Evolutionary conservation across 1,284 basidiomycete genomes (phyloP).

Genomic region (Phellopilus nigrolimitatus): DNA sequence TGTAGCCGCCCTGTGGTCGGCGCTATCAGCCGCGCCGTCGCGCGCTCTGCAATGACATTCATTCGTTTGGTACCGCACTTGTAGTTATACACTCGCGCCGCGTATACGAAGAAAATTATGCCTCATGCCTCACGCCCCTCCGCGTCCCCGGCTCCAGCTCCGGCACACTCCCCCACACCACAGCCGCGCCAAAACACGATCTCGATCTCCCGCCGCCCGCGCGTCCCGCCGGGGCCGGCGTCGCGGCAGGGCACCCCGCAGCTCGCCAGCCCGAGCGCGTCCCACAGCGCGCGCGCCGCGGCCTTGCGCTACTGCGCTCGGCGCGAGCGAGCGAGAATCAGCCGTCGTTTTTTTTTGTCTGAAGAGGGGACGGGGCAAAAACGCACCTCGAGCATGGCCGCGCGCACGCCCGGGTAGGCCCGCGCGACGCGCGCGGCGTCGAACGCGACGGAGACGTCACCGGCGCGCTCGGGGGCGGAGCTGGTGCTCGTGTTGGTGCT

Average conservation of each 20-base stretch:
- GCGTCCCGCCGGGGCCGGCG: conserved; percentile 16
- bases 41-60: no score
- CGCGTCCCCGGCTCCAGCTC: not conserved
- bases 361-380: not conserved
- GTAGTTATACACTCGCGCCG: no score
- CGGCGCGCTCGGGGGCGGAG: not conserved
- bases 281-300: conserved; percentile 26
- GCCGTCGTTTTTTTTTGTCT: not conserved
- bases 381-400: conserved; percentile 13
- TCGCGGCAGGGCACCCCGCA: conserved; percentile 29
- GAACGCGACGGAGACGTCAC: conserved; percentile 3
- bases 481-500: not conserved
- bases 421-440: not conserved
- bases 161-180: not conserved
- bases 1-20: no score
- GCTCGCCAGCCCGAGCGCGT: conserved; percentile 29
- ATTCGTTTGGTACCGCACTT: no score
- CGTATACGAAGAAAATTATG: not conserved
- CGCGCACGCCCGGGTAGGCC: conserved; percentile 7
- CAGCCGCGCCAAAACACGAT: conserved; percentile 14
- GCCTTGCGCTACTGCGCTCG: conserved; percentile 29
- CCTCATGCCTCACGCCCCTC: not conserved
- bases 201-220: conserved; percentile 14
- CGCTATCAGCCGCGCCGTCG: no score
- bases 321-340: not conserved